These are phyloP conservation scores for Solanum microdontum DNA, from an alignment of 257 asterid genomes.

Conservation along the genomic window DNA sequence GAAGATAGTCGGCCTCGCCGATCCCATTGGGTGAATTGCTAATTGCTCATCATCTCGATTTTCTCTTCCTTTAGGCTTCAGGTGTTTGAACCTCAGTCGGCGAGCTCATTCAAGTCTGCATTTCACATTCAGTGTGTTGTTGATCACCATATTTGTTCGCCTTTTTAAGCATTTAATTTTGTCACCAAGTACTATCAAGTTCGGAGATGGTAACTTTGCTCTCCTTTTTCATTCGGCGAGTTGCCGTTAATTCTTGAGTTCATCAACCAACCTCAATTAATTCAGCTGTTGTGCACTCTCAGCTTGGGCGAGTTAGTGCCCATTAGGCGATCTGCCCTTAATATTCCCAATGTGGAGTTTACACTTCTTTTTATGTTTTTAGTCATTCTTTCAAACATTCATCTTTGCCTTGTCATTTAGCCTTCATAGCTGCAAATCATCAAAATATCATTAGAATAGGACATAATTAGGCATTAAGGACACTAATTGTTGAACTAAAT, in stretches of 20 bases:
- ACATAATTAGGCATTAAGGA: no score
- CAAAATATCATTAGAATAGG: no score
- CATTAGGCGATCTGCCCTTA: not conserved
- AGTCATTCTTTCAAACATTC: not conserved
- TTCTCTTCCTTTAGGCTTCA: no score
- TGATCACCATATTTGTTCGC: not conserved
- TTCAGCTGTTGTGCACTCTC: not conserved
- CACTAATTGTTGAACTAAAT: no score
- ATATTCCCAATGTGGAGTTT: not conserved
- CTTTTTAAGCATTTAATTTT: not conserved
- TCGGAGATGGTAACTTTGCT: not conserved
- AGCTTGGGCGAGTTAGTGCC: not conserved
- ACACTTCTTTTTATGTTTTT: not conserved
- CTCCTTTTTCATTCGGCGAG: not conserved
- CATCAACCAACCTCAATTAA: not conserved
- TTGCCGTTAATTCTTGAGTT: not conserved
- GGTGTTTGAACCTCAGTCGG: no score
- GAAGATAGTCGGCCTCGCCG: no score
- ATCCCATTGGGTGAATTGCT: no score
- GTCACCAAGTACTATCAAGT: not conserved
- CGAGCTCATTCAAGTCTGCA: no score
- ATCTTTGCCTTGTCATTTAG: not conserved
- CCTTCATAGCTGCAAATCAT: no score
- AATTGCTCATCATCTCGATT: no score
- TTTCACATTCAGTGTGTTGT: no score